A percentile compares a stretch with the other conserved stretches of the same genome.
phyloP scores from a whole-genome alignment of 2,329 filamentous ascomycete genomes.

The Botrytis pseudocinerea region DNA sequence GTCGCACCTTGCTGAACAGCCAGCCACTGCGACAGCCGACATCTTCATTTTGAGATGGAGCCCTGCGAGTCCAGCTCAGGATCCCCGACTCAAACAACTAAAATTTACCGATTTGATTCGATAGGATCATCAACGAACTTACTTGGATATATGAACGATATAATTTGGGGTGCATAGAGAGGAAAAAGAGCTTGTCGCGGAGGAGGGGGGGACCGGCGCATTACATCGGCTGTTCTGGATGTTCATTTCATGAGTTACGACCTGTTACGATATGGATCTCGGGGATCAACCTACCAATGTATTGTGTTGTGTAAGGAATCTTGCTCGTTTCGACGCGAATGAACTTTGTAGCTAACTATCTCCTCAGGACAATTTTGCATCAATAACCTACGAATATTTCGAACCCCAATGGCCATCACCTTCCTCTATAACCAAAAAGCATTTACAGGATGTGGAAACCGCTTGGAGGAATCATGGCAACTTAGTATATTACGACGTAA shows the following conservation, averaged over 20 bases:
- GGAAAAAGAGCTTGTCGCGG: conserved; percentile 10
- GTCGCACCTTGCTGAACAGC: conserved; percentile 21
- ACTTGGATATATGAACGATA: conserved; percentile 16
- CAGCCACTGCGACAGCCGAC: conserved; percentile 25
- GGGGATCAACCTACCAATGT: conserved; percentile 42
- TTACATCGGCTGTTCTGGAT: background rate
- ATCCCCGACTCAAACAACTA: conserved; percentile 30
- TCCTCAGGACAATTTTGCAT: conserved; percentile 38
- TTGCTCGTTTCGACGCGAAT: background rate
- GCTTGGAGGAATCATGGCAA: conserved; percentile 37
- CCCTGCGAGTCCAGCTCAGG: conserved; percentile 33
- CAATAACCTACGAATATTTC: conserved; percentile 41
- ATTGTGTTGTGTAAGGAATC: conserved; percentile 38
- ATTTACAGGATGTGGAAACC: conserved; percentile 37
- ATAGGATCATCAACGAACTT: conserved; percentile 7
- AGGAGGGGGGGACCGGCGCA: conserved; percentile 21
- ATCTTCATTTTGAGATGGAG: conserved; percentile 39
- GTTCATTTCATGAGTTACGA: conserved; percentile 28
- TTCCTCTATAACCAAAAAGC: conserved; percentile 30
- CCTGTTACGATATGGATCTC: conserved; percentile 40
- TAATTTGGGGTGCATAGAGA: conserved; percentile 19
- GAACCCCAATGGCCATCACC: conserved; percentile 30
- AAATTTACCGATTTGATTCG: conserved; percentile 5
- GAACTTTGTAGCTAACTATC: conserved; percentile 16
- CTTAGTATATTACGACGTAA: conserved; percentile 37